Base-by-base conservation (phyloP, 2,329 filamentous ascomycete species). In the Parasarocladium wereldwijsianum region DNA sequence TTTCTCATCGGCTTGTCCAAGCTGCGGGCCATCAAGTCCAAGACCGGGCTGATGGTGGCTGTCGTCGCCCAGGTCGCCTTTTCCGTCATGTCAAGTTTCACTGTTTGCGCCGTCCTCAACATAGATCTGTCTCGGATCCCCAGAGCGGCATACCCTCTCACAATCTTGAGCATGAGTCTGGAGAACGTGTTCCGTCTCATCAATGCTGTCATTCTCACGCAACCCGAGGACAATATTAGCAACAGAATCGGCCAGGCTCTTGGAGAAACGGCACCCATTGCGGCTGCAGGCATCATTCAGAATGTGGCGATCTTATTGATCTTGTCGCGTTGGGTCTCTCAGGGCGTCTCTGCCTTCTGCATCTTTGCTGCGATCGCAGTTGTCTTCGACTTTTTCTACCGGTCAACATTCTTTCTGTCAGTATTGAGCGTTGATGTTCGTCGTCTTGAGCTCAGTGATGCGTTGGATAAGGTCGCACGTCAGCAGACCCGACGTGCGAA, bases 161-260 rank as follows among this genome's bases (percentile, higher is more conserved):
- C 83, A n/a, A 69, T 86, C 7, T 62, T 85, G 22, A 68, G 75
- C 22, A 76, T 84, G 54, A 83, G 81, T 29, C 56, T 86, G 18
- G 80, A 85, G 43, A 85, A 86, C 41, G 79, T 82, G 38, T 78
- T 85, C 43, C 65, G 79, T 12, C 58, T 86, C 20, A 82, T 86
- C 49, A 84, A 85, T 43, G 73, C 76, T 6, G 76, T 86, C 22
- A 72, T 86, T 19, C 60, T 75, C 32, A 83, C 77, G 1, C 74
- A 77, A 0, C 60, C 75, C 0, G 72, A 81, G 38, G 67, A 77
- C 47, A 70, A 63, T 34, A 79, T 77, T 4, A 72, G 74, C 32
- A 65, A 64, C 33, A 67, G 81, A 27, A 77, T 87, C 23, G 75
- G 77, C 1, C 66, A 79, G 37, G 81, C 80, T 2, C 70, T 86